These are phyloP conservation scores for Ephemerocybe angulata DNA, from an alignment of 768 basidiomycete genomes.

Conservation along the genomic window DNA sequence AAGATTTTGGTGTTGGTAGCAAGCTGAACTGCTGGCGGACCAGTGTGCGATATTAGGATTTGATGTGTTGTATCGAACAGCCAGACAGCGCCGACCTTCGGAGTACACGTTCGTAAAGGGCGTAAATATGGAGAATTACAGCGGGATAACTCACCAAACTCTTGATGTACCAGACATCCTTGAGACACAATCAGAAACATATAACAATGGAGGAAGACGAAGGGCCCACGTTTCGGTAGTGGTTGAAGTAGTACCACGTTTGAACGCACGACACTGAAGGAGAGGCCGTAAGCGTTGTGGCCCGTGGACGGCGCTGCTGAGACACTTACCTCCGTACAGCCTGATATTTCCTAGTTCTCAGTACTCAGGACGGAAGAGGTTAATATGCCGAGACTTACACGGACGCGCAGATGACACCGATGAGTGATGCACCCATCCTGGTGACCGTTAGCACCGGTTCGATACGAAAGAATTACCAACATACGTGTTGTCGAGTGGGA, in stretches of 20 bases:
- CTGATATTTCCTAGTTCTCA: slow-evolving; percentile 21
- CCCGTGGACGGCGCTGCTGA: not conserved
- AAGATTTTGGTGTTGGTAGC: not conserved
- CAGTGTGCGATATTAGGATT: slow-evolving; percentile 49
- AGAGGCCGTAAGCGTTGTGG: slow-evolving; percentile 3
- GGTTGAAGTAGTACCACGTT: slow-evolving; percentile 52
- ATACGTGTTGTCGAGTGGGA: slow-evolving; percentile 35
- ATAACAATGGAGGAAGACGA: slow-evolving; percentile 1
- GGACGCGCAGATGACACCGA: slow-evolving; percentile 47
- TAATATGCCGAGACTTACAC: slow-evolving; percentile 30
- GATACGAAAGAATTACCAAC: slow-evolving; percentile 11
- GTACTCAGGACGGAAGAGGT: not conserved
- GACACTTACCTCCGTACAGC: slow-evolving; percentile 48
- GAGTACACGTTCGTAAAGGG: not conserved
- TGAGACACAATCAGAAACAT: slow-evolving; percentile 3
- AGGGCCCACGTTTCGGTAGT: slow-evolving; percentile 37
- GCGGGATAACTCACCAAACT: slow-evolving; percentile 31
- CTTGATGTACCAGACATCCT: slow-evolving; percentile 54
- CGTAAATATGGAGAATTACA: not conserved
- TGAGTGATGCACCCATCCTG: slow-evolving; percentile 50
- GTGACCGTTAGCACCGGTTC: slow-evolving; percentile 1
- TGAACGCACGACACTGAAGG: slow-evolving; percentile 51
- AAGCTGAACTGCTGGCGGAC: slow-evolving; percentile 21
- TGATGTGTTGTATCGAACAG: slow-evolving; percentile 52
- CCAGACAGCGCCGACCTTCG: slow-evolving; percentile 46